Evolutionary conservation across 2,329 filamentous ascomycete species (phyloP).

Genomic region (Colletotrichum gloeosporioides): DNA sequence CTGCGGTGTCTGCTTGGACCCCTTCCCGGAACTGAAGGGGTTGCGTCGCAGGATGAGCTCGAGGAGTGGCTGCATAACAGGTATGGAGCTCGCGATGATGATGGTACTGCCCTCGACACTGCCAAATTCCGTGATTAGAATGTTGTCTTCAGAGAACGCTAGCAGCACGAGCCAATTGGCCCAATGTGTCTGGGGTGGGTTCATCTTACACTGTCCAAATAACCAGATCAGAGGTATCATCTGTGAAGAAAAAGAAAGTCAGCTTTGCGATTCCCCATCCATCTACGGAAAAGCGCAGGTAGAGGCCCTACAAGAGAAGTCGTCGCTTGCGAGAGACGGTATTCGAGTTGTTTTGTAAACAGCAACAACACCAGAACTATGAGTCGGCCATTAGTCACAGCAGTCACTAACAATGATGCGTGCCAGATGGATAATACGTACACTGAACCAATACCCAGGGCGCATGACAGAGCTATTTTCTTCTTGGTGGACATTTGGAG

Average conservation of each 20-base stretch:
- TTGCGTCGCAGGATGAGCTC: background rate
- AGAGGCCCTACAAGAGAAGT: slow-evolving; percentile 26
- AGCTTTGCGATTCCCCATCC: background rate
- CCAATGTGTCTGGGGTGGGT: background rate
- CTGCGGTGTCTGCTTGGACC: background rate
- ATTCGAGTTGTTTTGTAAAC: slow-evolving; percentile 40
- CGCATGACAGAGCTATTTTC: slow-evolving; percentile 42
- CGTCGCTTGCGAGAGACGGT: slow-evolving; percentile 29
- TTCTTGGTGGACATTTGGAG: slow-evolving; percentile 43
- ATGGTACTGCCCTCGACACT: slow-evolving; percentile 38
- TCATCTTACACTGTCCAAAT: slow-evolving; percentile 48
- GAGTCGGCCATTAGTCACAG: background rate
- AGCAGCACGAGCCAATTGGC: background rate
- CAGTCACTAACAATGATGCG: background rate
- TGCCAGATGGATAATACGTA: slow-evolving; percentile 21
- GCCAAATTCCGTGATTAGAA: background rate
- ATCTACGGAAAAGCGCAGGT: background rate
- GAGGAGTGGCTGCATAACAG: slow-evolving; percentile 35
- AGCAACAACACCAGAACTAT: slow-evolving; percentile 29
- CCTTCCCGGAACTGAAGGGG: background rate
- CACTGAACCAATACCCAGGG: slow-evolving; percentile 44
- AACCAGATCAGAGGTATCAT: slow-evolving; percentile 45
- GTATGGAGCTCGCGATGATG: slow-evolving; percentile 40
- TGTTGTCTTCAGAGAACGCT: background rate
- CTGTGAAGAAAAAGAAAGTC: slow-evolving; percentile 11